Evolutionary conservation across 768 basidiomycete species (phyloP).

Genomic region (Mycena galericulata): DNA sequence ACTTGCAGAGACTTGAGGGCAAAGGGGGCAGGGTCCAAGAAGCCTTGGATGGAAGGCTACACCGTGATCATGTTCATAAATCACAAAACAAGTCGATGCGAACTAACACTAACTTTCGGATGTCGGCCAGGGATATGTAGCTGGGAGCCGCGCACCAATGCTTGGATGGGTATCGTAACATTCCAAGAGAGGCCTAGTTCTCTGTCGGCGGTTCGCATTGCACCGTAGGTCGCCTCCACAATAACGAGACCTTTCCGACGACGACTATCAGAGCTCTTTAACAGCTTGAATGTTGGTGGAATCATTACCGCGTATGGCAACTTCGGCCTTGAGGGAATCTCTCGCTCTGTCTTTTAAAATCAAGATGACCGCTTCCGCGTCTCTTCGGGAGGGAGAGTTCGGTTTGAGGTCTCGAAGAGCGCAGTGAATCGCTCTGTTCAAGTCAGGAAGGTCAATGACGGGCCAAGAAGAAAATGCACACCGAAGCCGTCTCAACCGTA

Average conservation of each 20-base stretch:
- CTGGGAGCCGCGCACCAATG: slow-evolving; percentile 82
- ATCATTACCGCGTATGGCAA: slow-evolving; percentile 69
- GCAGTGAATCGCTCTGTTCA: slow-evolving; percentile 70
- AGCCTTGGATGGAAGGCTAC: slow-evolving; percentile 84
- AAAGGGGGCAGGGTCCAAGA: slow-evolving; percentile 87
- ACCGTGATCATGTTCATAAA: slow-evolving; percentile 19
- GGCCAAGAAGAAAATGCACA: not conserved
- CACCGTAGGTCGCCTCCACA: slow-evolving; percentile 79
- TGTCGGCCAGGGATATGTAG: slow-evolving; percentile 81
- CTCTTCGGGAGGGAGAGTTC: slow-evolving; percentile 69
- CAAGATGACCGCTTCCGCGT: slow-evolving; percentile 70
- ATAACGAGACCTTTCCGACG: slow-evolving; percentile 76
- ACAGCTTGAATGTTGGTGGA: slow-evolving; percentile 33
- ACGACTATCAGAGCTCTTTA: slow-evolving; percentile 12
- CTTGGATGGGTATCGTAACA: slow-evolving; percentile 86
- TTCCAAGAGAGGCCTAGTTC: slow-evolving; percentile 72
- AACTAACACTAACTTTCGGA: slow-evolving; percentile 77
- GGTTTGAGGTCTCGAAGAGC: slow-evolving; percentile 75
- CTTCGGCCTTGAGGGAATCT: slow-evolving; percentile 73
- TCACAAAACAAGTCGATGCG: slow-evolving; percentile 18
- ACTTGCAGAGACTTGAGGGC: slow-evolving; percentile 76
- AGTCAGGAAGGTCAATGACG: slow-evolving; percentile 7
- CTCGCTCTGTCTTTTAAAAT: slow-evolving; percentile 78
- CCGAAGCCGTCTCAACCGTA: slow-evolving; percentile 13
- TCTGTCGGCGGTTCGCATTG: slow-evolving; percentile 61